Evolutionary conservation across 139 green algal species (phyloP).

Genomic region (Chlorella sp.): DNA sequence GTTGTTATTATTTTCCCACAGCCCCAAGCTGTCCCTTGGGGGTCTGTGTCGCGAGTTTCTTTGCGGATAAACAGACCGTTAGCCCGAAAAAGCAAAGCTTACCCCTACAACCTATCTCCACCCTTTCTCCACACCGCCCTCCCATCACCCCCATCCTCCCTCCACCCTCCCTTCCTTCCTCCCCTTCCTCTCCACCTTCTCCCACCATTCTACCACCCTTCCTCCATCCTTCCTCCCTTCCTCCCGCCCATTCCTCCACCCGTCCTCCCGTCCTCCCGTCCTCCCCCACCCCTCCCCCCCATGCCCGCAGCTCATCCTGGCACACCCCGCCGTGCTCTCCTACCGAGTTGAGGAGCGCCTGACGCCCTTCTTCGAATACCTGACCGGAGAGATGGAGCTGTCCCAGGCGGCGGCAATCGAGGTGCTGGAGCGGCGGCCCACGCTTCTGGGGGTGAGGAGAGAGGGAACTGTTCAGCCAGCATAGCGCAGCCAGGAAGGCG

Average conservation of each 20-base stretch:
- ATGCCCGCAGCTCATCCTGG: constrained; percentile 62
- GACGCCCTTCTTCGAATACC: constrained; percentile 70
- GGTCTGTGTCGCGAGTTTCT: too few relatives aligned
- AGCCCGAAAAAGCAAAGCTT: too few relatives aligned
- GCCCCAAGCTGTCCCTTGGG: too few relatives aligned
- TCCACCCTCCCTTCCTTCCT: background rate
- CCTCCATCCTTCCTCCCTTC: too few relatives aligned
- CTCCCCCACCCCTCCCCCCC: background rate
- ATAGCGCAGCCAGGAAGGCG: too few relatives aligned
- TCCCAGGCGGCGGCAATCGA: constrained; percentile 29
- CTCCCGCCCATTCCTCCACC: background rate
- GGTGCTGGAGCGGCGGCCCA: constrained; percentile 63
- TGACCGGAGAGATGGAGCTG: constrained; percentile 42
- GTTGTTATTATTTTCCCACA: too few relatives aligned
- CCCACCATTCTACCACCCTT: background rate
- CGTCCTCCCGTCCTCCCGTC: background rate
- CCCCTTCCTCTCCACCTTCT: too few relatives aligned
- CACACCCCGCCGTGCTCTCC: constrained; percentile 72
- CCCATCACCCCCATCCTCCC: too few relatives aligned
- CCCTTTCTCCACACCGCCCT: too few relatives aligned
- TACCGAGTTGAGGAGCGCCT: constrained; percentile 71
- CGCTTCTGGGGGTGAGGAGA: constrained; percentile 74
- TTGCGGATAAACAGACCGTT: too few relatives aligned
- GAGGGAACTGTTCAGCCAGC: too few relatives aligned
- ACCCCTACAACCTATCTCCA: too few relatives aligned